Evolutionary conservation across 202 grass and related monocot genomes (phyloP).

Genomic region (Schoenoplectus triqueter): DNA sequence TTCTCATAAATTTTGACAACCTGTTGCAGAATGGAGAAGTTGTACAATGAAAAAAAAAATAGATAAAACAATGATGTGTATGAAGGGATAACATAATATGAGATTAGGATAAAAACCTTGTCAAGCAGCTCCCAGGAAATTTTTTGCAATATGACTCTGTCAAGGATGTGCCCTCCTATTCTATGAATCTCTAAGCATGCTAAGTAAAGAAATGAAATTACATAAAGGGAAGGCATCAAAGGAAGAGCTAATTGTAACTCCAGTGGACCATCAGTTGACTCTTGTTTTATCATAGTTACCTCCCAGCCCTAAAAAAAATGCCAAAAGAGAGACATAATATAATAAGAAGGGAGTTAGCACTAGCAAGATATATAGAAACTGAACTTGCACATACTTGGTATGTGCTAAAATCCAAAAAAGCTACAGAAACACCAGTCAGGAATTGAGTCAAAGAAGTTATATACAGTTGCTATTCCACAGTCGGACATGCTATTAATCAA

Average conservation of each 20-base stretch:
- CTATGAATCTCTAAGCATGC: constrained; percentile 96
- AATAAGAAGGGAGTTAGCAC: too few relatives aligned
- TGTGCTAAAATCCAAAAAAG: neutral
- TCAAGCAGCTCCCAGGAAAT: constrained; percentile 86
- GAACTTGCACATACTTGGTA: neutral
- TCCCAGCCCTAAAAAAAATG: constrained; percentile 87
- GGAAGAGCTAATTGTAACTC: constrained; percentile 96
- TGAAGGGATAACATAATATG: constrained; percentile 2
- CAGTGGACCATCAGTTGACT: constrained; percentile 66
- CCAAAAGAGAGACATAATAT: constrained; percentile 31
- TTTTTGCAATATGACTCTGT: constrained; percentile 77
- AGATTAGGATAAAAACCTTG: constrained; percentile 59
- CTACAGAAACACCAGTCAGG: neutral
- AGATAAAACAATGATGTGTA: neutral
- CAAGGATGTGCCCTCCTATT: constrained; percentile 94
- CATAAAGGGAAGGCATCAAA: constrained; percentile 93
- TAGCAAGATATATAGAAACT: too few relatives aligned
- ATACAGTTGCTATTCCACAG: neutral
- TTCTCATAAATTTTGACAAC: constrained; percentile 77
- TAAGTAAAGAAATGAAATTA: constrained; percentile 94
- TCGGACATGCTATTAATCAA: constrained; percentile 1
- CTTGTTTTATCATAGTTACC: constrained; percentile 94
- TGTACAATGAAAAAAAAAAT: constrained; percentile 16
- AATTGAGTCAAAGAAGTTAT: neutral
- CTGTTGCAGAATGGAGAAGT: constrained; percentile 45